Conservation (phyloP, 1,139 yeast species). For the Yamadazyma triangularis region DNA sequence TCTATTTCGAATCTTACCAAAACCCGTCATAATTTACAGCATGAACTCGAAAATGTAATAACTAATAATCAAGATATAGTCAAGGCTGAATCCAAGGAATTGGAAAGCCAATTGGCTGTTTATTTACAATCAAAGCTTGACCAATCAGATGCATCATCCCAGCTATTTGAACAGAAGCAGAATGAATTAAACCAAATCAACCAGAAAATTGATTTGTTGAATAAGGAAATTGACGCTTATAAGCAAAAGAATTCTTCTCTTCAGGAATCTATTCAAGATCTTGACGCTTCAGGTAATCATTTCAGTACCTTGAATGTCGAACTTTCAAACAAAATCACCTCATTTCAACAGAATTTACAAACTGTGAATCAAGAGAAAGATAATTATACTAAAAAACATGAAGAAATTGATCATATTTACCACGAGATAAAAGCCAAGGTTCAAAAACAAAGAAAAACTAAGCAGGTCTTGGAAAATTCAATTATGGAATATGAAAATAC, state of each 20-base stretch:
- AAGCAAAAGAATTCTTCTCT: slow-evolving; percentile 12
- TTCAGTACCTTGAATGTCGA: slow-evolving; percentile 6
- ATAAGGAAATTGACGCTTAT: slow-evolving; percentile 4
- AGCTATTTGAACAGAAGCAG: slow-evolving; percentile 3
- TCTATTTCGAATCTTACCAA: not conserved
- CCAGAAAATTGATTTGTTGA: slow-evolving; percentile 4
- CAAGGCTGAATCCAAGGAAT: slow-evolving; percentile 15
- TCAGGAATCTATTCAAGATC: slow-evolving; percentile 4
- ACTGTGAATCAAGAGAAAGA: not conserved
- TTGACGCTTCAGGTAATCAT: slow-evolving; percentile 4
- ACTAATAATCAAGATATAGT: slow-evolving; percentile 15
- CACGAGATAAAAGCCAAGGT: slow-evolving; percentile 3
- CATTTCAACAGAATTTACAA: slow-evolving; percentile 8
- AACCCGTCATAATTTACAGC: slow-evolving; percentile 2
- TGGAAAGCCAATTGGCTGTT: slow-evolving; percentile 6
- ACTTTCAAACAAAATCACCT: slow-evolving; percentile 5
- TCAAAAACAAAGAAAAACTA: slow-evolving; percentile 18
- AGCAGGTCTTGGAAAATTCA: slow-evolving; percentile 47
- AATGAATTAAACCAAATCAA: slow-evolving; percentile 5
- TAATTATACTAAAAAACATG: slow-evolving; percentile 5
- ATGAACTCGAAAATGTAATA: slow-evolving; percentile 10
- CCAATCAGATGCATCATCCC: slow-evolving; percentile 1
- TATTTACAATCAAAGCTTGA: slow-evolving; percentile 4
- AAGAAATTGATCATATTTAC: slow-evolving; percentile 2
- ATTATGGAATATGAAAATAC: slow-evolving; percentile 45